phyloP scores from a whole-genome alignment of 306 rosid genomes.

The Quercus mongolica region DNA sequence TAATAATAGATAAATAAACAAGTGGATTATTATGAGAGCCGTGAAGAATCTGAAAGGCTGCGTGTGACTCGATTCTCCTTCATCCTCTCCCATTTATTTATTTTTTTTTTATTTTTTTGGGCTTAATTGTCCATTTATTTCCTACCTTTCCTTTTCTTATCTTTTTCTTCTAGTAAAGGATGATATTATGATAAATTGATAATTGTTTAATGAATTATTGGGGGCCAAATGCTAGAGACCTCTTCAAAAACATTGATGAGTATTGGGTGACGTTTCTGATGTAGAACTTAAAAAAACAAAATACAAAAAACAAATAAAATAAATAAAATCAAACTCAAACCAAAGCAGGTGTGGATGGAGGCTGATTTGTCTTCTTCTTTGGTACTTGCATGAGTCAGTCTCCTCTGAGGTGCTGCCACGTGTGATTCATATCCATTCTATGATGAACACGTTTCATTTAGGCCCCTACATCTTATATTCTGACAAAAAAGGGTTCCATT shows the following conservation, averaged over 20 bases:
- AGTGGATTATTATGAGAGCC: slow-evolving; percentile 17
- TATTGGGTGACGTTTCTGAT: background rate
- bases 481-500: background rate
- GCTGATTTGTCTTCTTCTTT: background rate
- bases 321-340: background rate
- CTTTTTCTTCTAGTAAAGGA: background rate
- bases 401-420: background rate
- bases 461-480: background rate
- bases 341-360: background rate
- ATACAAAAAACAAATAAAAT: background rate
- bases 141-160: background rate
- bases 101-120: too few relatives aligned
- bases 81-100: background rate
- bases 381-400: background rate
- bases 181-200: background rate
- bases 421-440: background rate
- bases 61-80: slow-evolving; percentile 1
- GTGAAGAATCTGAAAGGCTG: slow-evolving; percentile 22
- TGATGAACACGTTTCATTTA: background rate
- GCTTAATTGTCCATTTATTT: background rate
- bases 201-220: background rate
- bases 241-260: background rate
- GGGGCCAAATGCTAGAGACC: background rate
- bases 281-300: background rate
- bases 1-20: background rate